These are phyloP conservation scores for Tylopilus vinaceipallidus DNA, from an alignment of 768 basidiomycete genomes.

Conservation along the genomic window DNA sequence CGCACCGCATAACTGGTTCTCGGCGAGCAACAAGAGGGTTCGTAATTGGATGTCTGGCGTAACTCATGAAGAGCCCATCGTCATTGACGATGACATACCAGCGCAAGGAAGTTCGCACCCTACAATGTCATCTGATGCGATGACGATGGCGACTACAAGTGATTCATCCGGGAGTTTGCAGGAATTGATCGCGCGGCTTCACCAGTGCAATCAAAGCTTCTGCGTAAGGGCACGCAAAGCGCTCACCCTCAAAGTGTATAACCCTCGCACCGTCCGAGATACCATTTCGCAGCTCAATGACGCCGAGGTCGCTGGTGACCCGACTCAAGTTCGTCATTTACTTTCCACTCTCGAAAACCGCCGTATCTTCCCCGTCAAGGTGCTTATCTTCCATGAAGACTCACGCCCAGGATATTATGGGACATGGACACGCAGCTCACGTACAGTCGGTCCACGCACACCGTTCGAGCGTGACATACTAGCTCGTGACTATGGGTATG, in stretches of 20 bases:
- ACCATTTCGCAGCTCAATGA: constrained; percentile 67
- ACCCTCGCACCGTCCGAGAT: constrained; percentile 42
- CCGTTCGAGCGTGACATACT: constrained; percentile 80
- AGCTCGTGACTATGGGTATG: constrained; percentile 84
- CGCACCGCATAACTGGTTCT: constrained; percentile 74
- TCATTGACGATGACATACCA: constrained; percentile 48
- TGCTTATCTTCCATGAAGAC: constrained; percentile 81
- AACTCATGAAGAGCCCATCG: constrained; percentile 48
- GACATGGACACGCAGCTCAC: constrained; percentile 87
- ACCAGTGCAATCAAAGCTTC: constrained; percentile 26
- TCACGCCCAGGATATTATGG: constrained; percentile 90
- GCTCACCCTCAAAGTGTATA: constrained; percentile 29
- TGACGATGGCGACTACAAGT: neutral
- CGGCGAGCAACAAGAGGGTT: constrained; percentile 30
- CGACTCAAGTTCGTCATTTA: constrained; percentile 61
- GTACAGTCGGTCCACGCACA: constrained; percentile 73
- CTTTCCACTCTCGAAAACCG: constrained; percentile 62
- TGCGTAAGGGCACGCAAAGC: constrained; percentile 18
- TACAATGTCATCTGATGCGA: constrained; percentile 2
- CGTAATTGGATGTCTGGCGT: constrained; percentile 19
- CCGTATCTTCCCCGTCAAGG: constrained; percentile 66
- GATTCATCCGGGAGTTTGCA: constrained; percentile 11
- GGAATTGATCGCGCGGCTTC: constrained; percentile 27
- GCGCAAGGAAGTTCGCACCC: constrained; percentile 7
- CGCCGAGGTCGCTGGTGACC: constrained; percentile 75